Percentiles rank a stretch among this genome's conserved stretches.
phyloP scores from a whole-genome alignment of 495 filamentous ascomycete genomes.

The Penicillium soppii region DNA sequence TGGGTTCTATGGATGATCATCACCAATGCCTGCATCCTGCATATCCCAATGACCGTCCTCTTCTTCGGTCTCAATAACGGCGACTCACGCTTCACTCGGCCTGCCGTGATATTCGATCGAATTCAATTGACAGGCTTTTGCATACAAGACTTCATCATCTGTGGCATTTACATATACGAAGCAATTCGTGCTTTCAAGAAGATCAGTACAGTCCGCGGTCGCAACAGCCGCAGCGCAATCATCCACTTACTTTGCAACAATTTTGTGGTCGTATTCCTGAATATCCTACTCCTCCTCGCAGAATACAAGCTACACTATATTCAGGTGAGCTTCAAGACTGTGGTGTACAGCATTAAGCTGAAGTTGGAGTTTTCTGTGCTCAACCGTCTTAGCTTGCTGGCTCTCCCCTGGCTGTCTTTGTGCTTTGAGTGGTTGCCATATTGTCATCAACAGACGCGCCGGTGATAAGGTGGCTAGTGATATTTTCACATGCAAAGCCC shows the following conservation, averaged over 20 bases:
- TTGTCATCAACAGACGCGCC: background rate
- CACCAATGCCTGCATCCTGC: slow-evolving; percentile 43
- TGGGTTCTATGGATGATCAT: slow-evolving; percentile 56
- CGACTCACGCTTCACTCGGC: slow-evolving; percentile 23
- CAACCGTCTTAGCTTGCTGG: no score
- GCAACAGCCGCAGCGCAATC: slow-evolving; percentile 36
- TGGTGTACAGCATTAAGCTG: slow-evolving; percentile 4
- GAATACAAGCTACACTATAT: slow-evolving; percentile 48
- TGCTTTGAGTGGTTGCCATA: background rate
- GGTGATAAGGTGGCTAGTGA: background rate
- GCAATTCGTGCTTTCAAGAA: slow-evolving; percentile 29
- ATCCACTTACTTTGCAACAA: slow-evolving; percentile 54
- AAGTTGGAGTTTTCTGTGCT: background rate
- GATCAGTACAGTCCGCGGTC: slow-evolving; percentile 22
- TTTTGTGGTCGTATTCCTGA: slow-evolving; percentile 47
- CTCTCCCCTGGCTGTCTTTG: background rate
- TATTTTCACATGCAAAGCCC: no score
- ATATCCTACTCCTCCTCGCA: slow-evolving; percentile 48
- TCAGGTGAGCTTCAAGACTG: slow-evolving; percentile 50
- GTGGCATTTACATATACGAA: slow-evolving; percentile 53
- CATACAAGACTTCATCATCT: slow-evolving; percentile 57
- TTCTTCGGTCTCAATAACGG: slow-evolving; percentile 34
- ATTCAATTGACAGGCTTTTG: slow-evolving; percentile 56
- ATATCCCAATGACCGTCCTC: slow-evolving; percentile 51
- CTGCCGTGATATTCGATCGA: slow-evolving; percentile 48